Base-by-base conservation (phyloP, 139 green algal genomes). In the Chlorokybus atmophyticus region DNA sequence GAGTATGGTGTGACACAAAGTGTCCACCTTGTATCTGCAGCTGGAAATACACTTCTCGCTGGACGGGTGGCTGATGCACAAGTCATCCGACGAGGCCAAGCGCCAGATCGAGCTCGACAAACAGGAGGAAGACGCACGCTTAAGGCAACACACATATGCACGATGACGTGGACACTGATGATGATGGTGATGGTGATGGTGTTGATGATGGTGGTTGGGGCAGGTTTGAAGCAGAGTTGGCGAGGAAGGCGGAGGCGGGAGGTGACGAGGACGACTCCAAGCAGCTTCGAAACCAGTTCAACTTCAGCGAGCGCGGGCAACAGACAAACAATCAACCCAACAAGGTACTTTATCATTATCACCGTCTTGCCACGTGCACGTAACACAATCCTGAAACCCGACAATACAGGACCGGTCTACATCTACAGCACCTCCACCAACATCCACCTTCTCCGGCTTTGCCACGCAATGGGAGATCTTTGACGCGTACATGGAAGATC, bases 221-320 rank as follows among this genome's bases (percentile, higher is more conserved):
- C 14, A 28, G 14, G 14, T 5, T 7, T 52, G 29, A 10, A 6
- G 29, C 30, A n/a, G 50, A 21, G 35, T 14, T 27, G 29, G 7
- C 28, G 50, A 4, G 8, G 27, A 49, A 4, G 52, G 10, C 52
- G 24, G 53, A 51, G n/a, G 58, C 60, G 21, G 24, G 24, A 6
- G 55, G 78, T 19, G 57, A 57, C 5, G 66, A 61, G 1, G 80
- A 87, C 38, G 83, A 87, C 57, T 74, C 65, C 29, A 66, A 71
- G 51, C 73, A 84, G 70, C 76, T 93, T 24, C 74, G 82, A 10
- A 94, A 95, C 70, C 79, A 88, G 58, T 93, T 95, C 75, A 93
- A 94, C 71, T 94, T 86, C 69, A 81, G 60, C 25, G 85, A 94
- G 32, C 71, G 87, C 2, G 84, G 75, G 0, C 78, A 77, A 7